Base-by-base conservation (phyloP, 306 rosid species). In the Luffa acutangula region DNA sequence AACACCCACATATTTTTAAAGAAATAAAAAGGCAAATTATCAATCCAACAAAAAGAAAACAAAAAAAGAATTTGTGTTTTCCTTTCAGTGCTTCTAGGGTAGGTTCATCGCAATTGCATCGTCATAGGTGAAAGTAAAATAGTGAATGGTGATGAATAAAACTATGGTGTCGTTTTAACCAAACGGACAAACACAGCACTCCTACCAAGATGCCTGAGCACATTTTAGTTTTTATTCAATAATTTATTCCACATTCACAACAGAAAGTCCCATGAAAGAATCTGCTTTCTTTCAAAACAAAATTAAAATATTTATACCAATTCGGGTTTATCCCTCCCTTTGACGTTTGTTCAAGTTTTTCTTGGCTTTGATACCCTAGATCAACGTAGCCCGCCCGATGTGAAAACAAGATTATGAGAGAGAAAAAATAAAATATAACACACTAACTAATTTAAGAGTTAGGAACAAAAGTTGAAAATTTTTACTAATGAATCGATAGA, bases 101-200 rank as follows among this genome's bases (percentile, higher is more conserved):
- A 20, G 57, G 77, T 72, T 48, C 77, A 72, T 71, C 34, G 41
- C 76, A 65, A 65, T 17, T 65, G 72, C 72, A 37, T 66, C 51
- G 74, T 66, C 74, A 48, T 46, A 7, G 77, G 36, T 51, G 58
- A 72, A 72, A 72, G 77, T 46, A 46, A 46, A 66, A 21, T 43
- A 70, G 57, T 46, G 12, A 71, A 25, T 25, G 31, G 43, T 36
- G 12, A 71, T 6, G 41, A 21, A 11, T 46, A 21, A 71, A 71
- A 71, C 49, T 39, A 7, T 39, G 36, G 37, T 25, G 58, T 20
- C 42, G 3, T 48, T 46, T 72, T 48, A 48, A 48, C 77, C 13
- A 72, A 48, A 72, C 34, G 56, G 43, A 72, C 77, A 70, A 70
- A 70, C 9, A 42, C 9, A 21, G 3, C 75, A n/a, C 76, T 43